Conservation (phyloP, 352 stramenopile species). For the Phytopythium mirpurense region DNA sequence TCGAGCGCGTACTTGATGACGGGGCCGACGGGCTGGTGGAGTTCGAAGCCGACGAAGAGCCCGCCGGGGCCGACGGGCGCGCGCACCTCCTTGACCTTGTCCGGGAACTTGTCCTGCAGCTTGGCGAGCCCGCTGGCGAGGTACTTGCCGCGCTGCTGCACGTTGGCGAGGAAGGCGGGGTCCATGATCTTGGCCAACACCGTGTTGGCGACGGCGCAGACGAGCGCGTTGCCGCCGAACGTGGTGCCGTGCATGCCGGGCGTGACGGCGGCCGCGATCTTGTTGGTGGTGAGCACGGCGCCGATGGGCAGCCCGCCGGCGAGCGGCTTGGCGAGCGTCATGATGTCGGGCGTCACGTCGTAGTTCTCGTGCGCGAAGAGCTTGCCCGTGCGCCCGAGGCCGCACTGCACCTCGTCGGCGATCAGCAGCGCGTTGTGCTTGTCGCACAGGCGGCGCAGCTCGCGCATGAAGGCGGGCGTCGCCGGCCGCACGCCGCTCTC, state of each 20-base stretch:
- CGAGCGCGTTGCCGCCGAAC: conserved; percentile 96
- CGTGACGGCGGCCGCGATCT: conserved; percentile 86
- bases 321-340: conserved; percentile 97
- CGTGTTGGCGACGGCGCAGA: conserved; percentile 88
- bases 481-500: conserved; percentile 94
- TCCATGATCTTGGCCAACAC: conserved; percentile 76
- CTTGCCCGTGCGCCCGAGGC: conserved; percentile 93
- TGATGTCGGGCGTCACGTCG: conserved; percentile 92
- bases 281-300: conserved; percentile 92
- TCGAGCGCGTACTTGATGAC: conserved; percentile 65
- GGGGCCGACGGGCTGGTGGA: conserved; percentile 47
- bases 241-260: conserved; percentile 94
- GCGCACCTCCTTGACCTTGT: conserved; percentile 68
- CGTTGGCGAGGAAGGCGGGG: conserved; percentile 57
- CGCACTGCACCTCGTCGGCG: conserved; percentile 98
- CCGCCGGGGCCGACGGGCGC: conserved; percentile 58
- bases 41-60: conserved; percentile 81
- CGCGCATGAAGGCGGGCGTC: conserved; percentile 88
- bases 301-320: conserved; percentile 95
- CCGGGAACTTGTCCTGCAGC: conserved; percentile 66
- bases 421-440: conserved; percentile 95
- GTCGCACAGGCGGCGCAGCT: conserved; percentile 89
- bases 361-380: conserved; percentile 95
- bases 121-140: conserved; percentile 47
- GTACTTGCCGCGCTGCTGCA: conserved; percentile 67